Evolutionary conservation across 768 basidiomycete genomes (phyloP).

Genomic region (Ramaria sp.): DNA sequence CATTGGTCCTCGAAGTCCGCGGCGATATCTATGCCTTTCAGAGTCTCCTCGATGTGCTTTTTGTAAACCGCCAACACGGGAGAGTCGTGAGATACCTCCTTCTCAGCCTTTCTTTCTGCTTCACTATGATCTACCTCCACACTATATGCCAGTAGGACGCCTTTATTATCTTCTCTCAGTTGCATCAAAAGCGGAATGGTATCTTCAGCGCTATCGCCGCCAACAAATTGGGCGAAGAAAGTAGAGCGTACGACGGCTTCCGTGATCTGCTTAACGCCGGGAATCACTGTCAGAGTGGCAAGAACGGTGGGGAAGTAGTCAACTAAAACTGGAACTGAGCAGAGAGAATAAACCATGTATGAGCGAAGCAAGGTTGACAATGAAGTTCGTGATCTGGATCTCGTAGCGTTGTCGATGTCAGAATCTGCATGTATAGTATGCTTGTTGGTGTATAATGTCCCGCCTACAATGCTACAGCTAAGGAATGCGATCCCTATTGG

Average conservation of each 20-base stretch:
- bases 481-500: not conserved
- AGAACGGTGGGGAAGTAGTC: slow-evolving; percentile 65
- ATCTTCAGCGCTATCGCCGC: slow-evolving; percentile 69
- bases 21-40: slow-evolving; percentile 65
- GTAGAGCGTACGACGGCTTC: slow-evolving; percentile 65
- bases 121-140: slow-evolving; percentile 70
- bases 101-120: slow-evolving; percentile 20
- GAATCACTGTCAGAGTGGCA: slow-evolving; percentile 43
- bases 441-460: not conserved
- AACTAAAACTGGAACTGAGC: slow-evolving; percentile 66
- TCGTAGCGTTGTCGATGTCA: not conserved
- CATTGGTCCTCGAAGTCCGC: slow-evolving; percentile 66
- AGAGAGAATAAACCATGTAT: slow-evolving; percentile 75
- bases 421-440: slow-evolving; percentile 17
- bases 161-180: slow-evolving; percentile 60
- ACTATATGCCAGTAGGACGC: slow-evolving; percentile 71
- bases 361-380: slow-evolving; percentile 46
- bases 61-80: slow-evolving; percentile 35
- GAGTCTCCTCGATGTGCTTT: slow-evolving; percentile 62
- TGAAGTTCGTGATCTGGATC: slow-evolving; percentile 10
- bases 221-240: slow-evolving; percentile 87
- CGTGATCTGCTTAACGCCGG: slow-evolving; percentile 47
- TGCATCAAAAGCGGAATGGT: slow-evolving; percentile 52
- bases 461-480: not conserved
- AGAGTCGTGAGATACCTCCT: not conserved